phyloP scores from a whole-genome alignment of 176 grass and related monocot species.

The Aegilops bicornis region DNA sequence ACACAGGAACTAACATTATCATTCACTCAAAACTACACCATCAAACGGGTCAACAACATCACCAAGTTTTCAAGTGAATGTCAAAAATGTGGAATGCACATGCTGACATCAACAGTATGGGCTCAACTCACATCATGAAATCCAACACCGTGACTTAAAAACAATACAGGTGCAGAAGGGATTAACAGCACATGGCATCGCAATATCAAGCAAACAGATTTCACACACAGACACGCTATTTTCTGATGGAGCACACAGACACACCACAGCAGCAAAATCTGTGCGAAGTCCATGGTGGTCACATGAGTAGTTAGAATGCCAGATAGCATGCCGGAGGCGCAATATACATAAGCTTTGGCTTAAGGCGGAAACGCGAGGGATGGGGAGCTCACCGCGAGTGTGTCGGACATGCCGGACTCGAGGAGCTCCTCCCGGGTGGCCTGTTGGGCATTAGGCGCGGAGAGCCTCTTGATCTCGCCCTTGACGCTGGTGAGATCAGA shows the following conservation, averaged over 20 bases:
- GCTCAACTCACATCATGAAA: not conserved
- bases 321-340: no score
- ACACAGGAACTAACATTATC: not conserved
- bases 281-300: not conserved
- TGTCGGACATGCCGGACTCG: constrained; percentile 62
- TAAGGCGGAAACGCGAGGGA: not conserved
- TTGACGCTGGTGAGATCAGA: constrained; percentile 77
- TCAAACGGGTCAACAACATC: not conserved
- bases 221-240: no score
- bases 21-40: not conserved
- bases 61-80: not conserved
- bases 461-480: constrained; percentile 68
- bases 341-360: no score
- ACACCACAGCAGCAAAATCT: not conserved
- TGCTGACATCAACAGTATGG: not conserved
- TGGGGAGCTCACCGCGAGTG: constrained; percentile 47
- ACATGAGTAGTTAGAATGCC: no score
- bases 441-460: constrained; percentile 54
- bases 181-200: not conserved
- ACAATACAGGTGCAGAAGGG: not conserved
- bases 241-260: not conserved
- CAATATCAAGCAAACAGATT: not conserved
- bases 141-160: not conserved
- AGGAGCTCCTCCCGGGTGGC: constrained; percentile 77
- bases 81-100: not conserved